Base-by-base conservation (phyloP, 1,284 basidiomycete species). In the Malassezia obtusa region DNA sequence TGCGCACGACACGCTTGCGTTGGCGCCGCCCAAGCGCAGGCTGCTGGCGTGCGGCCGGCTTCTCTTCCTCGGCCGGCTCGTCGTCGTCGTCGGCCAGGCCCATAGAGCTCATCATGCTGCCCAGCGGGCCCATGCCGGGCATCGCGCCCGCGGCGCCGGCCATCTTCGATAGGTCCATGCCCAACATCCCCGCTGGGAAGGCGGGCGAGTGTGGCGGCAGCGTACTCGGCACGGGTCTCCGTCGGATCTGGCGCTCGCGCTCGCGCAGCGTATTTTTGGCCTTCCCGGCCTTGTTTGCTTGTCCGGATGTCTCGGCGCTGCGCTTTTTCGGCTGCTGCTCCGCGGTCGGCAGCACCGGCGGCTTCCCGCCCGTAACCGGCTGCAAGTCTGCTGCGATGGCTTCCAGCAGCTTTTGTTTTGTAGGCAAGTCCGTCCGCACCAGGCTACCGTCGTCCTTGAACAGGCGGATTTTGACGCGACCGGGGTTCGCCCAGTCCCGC, bases 401-500 rank as follows among this genome's bases (percentile, higher is more conserved):
- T 15, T 67, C 61, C 3, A 70, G 79, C 2, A 92, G 78, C 63
- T 87, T 83, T 72, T 89, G 87, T 77, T 91, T 70, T 45, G 45
- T 64, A 75, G 81, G 84, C 65, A 92, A 83, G 22, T 78, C 75
- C 1, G 82, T 78, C 71, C 89, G 85, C 50, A 87, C 71, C 12
- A 84, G 79, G 56, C 78, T 77, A 0, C 87, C 83, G 48, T 92
- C 85, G 67, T 85, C 84, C 77, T 85, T 84, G 80, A 89, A 85
- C 66, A 88, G 86, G 28, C 61, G 49, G 11, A 95, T 87, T 62
- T 89, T 84, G 57, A 95, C 86, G 32, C 91, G 81, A 2, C 73
- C 73, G 0, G 73, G 73, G 71, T 96, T 96, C 71, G 87, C 89
- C 90, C 91, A 95, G 73, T 96, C 91, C 53, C 87, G 81, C 6